Conservation (phyloP, 1,139 yeast species). For the Cylindricascospora bacillispora region DNA sequence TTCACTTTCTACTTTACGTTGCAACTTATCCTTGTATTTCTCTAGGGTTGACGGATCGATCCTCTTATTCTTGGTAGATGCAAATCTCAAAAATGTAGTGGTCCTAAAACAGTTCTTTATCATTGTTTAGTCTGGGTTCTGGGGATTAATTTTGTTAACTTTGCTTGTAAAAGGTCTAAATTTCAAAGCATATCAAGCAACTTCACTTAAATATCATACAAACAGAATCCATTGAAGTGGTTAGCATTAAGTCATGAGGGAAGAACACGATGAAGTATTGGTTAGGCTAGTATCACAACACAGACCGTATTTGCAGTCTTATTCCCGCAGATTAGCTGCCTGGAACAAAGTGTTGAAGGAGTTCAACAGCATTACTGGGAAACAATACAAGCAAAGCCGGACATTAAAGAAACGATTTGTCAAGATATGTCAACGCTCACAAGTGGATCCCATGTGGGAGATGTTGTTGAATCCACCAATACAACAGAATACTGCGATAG, state of each 20-base stretch:
- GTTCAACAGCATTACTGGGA: conserved; percentile 16
- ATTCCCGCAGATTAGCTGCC: conserved; percentile 16
- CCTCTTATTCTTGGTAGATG: too few relatives aligned
- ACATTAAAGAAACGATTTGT: conserved; percentile 21
- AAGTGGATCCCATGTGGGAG: conserved; percentile 1
- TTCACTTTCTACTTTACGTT: conserved; percentile 34
- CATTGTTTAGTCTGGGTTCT: too few relatives aligned
- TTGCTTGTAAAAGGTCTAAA: too few relatives aligned
- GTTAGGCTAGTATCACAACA: conserved; percentile 13
- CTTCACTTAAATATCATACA: too few relatives aligned
- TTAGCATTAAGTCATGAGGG: too few relatives aligned
- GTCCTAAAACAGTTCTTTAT: too few relatives aligned
- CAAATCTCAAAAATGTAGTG: too few relatives aligned
- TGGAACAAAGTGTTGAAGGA: conserved; percentile 19
- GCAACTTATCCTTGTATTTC: conserved; percentile 33
- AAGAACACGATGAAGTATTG: conserved; percentile 12
- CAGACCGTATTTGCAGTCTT: conserved; percentile 21
- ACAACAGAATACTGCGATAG: too few relatives aligned
- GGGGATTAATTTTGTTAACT: too few relatives aligned
- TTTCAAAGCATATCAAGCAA: too few relatives aligned
- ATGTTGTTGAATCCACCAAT: not conserved
- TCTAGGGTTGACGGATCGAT: too few relatives aligned
- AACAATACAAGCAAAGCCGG: conserved; percentile 19
- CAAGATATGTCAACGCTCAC: conserved; percentile 8
- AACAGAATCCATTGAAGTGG: too few relatives aligned